Evolutionary conservation across 2,329 filamentous ascomycete species (phyloP), one percentile per base, ranked within the genome.

Genomic region (Biscogniauxia marginata): DNA sequence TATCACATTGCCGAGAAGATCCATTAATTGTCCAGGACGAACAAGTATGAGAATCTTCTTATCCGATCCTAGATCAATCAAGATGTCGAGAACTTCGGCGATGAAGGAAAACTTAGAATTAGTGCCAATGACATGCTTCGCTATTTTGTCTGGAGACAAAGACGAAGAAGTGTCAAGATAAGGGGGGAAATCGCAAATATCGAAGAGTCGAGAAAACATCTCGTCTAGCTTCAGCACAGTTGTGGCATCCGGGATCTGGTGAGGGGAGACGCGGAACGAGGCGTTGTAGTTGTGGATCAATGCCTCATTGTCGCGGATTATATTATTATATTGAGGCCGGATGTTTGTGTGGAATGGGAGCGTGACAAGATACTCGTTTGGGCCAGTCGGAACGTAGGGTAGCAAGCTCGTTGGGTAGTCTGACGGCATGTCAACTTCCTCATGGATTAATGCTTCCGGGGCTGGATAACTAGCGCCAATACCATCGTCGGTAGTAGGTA

Each of bases 41-140:
- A 77, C 80, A 9, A 87, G 65, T 21, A 88, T 77, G 13, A 85
- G 69, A 7, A 87, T 68, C 34, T 77, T 80, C 39, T 75, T 77
- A 9, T 78, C 73, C 11, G 68, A 68, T 16, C 62, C 61, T 9
- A 72, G 67, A 16, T 72, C 68, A n/a, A 67, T 65, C 9, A 85
- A 65, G 7, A 69, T 65, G 19, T 78, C 71, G 24, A 86, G 66
- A 3, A 88, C 71, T 59, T 85, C 82, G 46, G 76, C 79, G 5
- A 86, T 63, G 61, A 88, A 87, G 25, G 77, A 78, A 62, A 82
- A 84, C 62, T 88, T 88, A 53, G 81, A 73, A 67, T 84, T 87
- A 8, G 82, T 79, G 52, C 79, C 79, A 54, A 79, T 76, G 1
- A 79, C 77, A 60, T 84, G 82, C 64, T 79, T 85, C 62, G 79